These are phyloP conservation scores for Aegilops tauschii DNA, from an alignment of 176 grass and related monocot species.

Conservation along the genomic window DNA sequence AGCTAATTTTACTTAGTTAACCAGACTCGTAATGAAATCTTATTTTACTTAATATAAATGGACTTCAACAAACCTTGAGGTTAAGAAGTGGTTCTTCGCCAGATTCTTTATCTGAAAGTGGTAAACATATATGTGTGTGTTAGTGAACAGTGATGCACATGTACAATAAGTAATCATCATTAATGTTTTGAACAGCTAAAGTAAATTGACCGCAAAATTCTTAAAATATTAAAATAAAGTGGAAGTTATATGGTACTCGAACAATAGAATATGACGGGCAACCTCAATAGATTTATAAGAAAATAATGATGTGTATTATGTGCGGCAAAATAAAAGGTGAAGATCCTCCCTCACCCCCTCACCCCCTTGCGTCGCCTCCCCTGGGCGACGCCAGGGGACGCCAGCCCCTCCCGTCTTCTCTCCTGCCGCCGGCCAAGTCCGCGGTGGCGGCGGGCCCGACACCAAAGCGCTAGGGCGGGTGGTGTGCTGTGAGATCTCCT, in stretches of 20 bases:
- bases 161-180: neutral
- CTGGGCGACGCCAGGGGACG: too few relatives aligned
- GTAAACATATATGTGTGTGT: neutral
- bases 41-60: neutral
- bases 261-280: neutral
- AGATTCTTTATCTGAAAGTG: slow-evolving; percentile 27
- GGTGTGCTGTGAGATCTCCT: too few relatives aligned
- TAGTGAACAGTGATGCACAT: neutral
- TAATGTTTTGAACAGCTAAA: neutral
- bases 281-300: neutral
- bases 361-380: too few relatives aligned
- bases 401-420: too few relatives aligned
- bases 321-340: neutral
- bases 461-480: too few relatives aligned
- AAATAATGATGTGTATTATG: neutral
- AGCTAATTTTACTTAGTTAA: neutral
- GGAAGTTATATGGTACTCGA: neutral
- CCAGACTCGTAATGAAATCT: neutral
- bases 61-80: slow-evolving; percentile 36
- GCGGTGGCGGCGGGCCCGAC: too few relatives aligned
- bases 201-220: neutral
- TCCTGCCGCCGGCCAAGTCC: too few relatives aligned
- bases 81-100: slow-evolving; percentile 26
- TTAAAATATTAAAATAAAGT: neutral
- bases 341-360: too few relatives aligned